Conservation (phyloP, 352 stramenopile genomes). For the Phytophthora citricola region DNA sequence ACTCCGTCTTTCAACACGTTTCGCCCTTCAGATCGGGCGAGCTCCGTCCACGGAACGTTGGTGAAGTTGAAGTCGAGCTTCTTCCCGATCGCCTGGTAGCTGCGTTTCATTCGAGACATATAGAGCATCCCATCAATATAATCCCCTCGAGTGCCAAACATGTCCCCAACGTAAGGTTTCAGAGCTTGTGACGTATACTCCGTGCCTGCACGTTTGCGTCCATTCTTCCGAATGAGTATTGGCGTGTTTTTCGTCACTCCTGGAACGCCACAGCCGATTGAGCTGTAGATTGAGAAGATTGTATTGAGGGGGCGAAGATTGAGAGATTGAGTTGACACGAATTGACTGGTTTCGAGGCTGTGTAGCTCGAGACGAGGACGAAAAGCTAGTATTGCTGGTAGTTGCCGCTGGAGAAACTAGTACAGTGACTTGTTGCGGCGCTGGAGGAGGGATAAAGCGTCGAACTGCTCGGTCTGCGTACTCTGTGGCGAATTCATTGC, state of each 20-base stretch:
- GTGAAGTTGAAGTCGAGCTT: conserved; percentile 22
- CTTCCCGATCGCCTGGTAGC: conserved; percentile 48
- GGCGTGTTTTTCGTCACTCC: conserved; percentile 24
- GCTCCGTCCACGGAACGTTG: conserved; percentile 22
- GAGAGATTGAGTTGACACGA: conserved; percentile 12
- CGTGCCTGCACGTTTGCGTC: conserved; percentile 43
- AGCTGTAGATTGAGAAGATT: conserved; percentile 5
- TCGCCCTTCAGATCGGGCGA: conserved; percentile 26
- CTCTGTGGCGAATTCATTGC: conserved; percentile 75
- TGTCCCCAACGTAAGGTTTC: conserved; percentile 75
- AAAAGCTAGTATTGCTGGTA: background rate
- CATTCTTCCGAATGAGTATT: conserved; percentile 47
- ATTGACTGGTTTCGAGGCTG: conserved; percentile 7
- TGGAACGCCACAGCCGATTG: conserved; percentile 9
- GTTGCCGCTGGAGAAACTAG: background rate
- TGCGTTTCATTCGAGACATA: conserved; percentile 88
- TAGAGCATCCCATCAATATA: conserved; percentile 90
- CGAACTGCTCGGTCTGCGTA: conserved; percentile 53
- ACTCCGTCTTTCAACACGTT: conserved; percentile 61
- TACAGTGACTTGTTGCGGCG: conserved; percentile 1
- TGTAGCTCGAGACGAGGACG: conserved; percentile 1
- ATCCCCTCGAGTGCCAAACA: conserved; percentile 81
- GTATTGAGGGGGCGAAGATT: conserved; percentile 4
- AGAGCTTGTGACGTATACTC: conserved; percentile 55
- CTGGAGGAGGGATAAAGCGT: conserved; percentile 19